Percentiles rank a stretch among this genome's conserved stretches.
Evolutionary conservation across 306 rosid genomes (phyloP).

Genomic region (Abrus precatorius): DNA sequence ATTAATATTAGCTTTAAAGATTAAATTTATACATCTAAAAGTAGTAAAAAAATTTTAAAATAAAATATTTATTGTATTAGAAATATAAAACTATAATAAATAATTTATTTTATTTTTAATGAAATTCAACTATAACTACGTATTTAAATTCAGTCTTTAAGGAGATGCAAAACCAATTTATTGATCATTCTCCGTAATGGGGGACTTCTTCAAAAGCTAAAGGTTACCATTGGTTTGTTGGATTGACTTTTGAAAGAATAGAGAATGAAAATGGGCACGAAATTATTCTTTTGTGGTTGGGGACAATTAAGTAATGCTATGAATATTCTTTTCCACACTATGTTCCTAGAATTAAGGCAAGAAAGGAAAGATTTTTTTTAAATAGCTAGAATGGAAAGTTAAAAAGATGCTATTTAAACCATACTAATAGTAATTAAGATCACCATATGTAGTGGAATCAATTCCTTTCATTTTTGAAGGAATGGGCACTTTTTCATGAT

Average conservation of each 20-base stretch:
- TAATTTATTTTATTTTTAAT: too few relatives aligned
- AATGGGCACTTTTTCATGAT: background rate
- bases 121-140: too few relatives aligned
- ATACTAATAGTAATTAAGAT: background rate
- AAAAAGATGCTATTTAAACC: background rate
- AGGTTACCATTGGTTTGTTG: background rate
- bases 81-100: too few relatives aligned
- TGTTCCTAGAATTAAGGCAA: conserved; percentile 23
- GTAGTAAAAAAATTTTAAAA: too few relatives aligned
- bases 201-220: background rate
- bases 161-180: background rate
- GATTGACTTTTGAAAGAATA: conserved; percentile 14
- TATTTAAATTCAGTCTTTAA: too few relatives aligned
- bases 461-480: background rate
- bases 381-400: background rate
- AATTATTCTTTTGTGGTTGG: background rate
- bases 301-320: background rate
- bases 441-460: background rate
- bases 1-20: too few relatives aligned
- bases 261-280: background rate
- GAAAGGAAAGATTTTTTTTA: background rate
- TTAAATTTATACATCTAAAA: too few relatives aligned
- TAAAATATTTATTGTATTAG: too few relatives aligned
- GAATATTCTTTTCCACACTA: background rate
- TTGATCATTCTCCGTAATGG: background rate